phyloP scores from a whole-genome alignment of 2,329 filamentous ascomycete species.

The Cercospora canescens region DNA sequence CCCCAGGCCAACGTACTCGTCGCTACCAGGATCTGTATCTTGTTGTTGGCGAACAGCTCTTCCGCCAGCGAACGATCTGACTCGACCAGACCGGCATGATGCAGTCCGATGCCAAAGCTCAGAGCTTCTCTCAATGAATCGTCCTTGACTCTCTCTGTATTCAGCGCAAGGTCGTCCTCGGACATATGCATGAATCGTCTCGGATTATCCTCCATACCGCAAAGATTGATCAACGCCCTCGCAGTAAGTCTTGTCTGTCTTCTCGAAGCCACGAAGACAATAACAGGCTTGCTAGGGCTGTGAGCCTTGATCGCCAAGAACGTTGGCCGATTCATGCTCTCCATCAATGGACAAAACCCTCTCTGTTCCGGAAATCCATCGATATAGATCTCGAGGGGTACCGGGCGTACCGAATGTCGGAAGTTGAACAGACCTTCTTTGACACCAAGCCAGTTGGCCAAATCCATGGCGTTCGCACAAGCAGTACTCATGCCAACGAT shows the following conservation, averaged over 20 bases:
- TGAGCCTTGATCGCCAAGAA: constrained; percentile 96
- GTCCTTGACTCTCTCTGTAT: constrained; percentile 88
- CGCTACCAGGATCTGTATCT: constrained; percentile 94
- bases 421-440: constrained; percentile 97
- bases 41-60: constrained; percentile 94
- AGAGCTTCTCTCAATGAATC: constrained; percentile 90
- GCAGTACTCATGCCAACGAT: constrained; percentile 99
- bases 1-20: constrained; percentile 98
- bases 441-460: constrained; percentile 95
- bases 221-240: constrained; percentile 94
- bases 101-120: constrained; percentile 93
- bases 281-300: constrained; percentile 93
- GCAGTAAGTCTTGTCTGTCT: constrained; percentile 93
- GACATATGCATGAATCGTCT: constrained; percentile 90
- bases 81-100: constrained; percentile 95
- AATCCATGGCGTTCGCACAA: constrained; percentile 90
- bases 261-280: constrained; percentile 95
- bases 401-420: constrained; percentile 91
- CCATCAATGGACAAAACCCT: constrained; percentile 96
- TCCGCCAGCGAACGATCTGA: constrained; percentile 89
- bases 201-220: constrained; percentile 97
- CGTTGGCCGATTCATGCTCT: constrained; percentile 97
- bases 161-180: constrained; percentile 87
- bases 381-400: constrained; percentile 93
- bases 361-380: constrained; percentile 94